A percentile compares a stretch with the other conserved stretches of the same genome.
These are phyloP conservation scores for Crithidia brevicula DNA, from an alignment of 208 protist species.

Conservation along the genomic window DNA sequence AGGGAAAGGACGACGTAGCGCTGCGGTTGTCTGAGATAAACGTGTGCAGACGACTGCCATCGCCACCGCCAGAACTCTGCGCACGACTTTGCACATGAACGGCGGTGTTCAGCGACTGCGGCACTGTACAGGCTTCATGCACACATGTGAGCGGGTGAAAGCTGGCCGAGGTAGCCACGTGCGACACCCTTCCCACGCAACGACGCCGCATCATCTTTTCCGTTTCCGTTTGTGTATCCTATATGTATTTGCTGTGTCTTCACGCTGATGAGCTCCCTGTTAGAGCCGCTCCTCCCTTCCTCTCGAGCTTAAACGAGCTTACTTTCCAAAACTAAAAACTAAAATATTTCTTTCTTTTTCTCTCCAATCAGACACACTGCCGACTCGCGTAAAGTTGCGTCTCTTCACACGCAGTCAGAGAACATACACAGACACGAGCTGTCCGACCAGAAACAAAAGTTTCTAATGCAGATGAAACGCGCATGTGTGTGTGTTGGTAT, in stretches of 20 bases:
- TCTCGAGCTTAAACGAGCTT: no score
- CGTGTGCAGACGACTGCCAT: constrained; percentile 20
- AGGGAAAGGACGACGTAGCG: constrained; percentile 13
- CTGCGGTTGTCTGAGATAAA: constrained; percentile 26
- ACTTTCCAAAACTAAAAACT: background rate
- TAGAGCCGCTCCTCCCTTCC: no score
- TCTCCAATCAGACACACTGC: no score
- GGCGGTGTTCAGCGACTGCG: no score
- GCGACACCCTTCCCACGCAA: constrained; percentile 14
- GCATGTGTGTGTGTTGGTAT: background rate
- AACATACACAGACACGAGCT: no score
- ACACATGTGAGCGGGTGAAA: no score
- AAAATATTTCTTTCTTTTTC: background rate
- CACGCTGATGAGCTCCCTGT: no score
- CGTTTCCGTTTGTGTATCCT: background rate
- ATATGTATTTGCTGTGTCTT: no score
- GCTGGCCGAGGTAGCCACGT: background rate
- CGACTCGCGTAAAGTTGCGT: no score
- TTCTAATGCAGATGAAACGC: no score
- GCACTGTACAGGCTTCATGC: no score
- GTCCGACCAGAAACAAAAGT: no score
- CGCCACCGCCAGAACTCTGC: constrained; percentile 17
- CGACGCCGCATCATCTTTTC: constrained; percentile 46
- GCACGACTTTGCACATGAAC: background rate
- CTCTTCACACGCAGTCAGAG: background rate